phyloP scores from a whole-genome alignment of 73 alveolate genomes.

The Tetrahymena elliotti region DNA sequence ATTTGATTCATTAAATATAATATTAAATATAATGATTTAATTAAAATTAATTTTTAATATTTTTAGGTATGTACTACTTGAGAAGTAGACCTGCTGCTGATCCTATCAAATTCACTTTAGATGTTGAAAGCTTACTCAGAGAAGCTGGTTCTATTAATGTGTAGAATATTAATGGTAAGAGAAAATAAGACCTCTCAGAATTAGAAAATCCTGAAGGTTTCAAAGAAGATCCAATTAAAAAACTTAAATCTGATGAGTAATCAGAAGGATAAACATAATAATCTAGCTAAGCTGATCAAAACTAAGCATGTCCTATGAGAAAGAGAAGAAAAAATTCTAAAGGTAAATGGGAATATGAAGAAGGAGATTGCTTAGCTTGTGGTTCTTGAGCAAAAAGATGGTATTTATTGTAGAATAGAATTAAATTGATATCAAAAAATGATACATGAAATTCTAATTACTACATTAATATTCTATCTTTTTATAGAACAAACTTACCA shows the following conservation, averaged over 20 bases:
- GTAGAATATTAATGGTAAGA: neutral
- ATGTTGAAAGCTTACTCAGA: slow-evolving; percentile 60
- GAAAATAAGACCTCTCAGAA: neutral
- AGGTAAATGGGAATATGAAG: neutral
- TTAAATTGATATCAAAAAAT: no score
- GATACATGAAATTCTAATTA: no score
- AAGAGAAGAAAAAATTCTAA: neutral
- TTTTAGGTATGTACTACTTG: slow-evolving; percentile 87
- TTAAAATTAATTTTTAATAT: neutral
- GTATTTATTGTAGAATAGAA: neutral
- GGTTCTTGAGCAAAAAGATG: neutral
- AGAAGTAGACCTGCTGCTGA: slow-evolving; percentile 91
- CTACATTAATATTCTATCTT: no score
- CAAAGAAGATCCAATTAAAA: neutral
- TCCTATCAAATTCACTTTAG: slow-evolving; percentile 91
- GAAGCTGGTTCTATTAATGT: slow-evolving; percentile 27
- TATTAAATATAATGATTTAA: neutral
- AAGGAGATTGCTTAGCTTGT: neutral
- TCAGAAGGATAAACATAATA: neutral
- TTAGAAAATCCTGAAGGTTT: neutral
- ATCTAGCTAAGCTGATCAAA: neutral
- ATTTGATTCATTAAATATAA: no score
- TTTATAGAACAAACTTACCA: no score
- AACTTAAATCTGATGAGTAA: neutral
- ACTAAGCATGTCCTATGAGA: neutral